Conservation (phyloP, 306 rosid genomes). For the Begonia fuchsioides region DNA sequence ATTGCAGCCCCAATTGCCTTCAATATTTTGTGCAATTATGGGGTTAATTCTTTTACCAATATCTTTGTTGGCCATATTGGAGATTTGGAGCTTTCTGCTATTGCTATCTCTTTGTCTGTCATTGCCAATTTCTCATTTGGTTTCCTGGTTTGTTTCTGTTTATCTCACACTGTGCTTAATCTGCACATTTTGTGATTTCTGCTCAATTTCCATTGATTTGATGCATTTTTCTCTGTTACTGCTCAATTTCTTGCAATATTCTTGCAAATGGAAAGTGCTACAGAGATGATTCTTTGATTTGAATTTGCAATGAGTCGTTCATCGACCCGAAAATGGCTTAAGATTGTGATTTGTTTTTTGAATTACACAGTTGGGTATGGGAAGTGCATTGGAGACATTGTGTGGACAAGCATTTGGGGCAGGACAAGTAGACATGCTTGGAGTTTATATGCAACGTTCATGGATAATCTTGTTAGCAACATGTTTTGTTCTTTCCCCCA, state of each 20-base stretch:
- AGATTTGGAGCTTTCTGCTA: slow-evolving; percentile 57
- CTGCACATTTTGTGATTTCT: too few relatives aligned
- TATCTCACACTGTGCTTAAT: too few relatives aligned
- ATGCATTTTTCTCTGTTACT: too few relatives aligned
- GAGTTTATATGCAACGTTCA: slow-evolving; percentile 82
- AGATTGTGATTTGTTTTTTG: neutral
- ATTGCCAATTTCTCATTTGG: slow-evolving; percentile 69
- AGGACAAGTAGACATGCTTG: slow-evolving; percentile 88
- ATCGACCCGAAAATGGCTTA: too few relatives aligned
- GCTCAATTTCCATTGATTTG: too few relatives aligned
- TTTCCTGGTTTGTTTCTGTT: slow-evolving; percentile 48
- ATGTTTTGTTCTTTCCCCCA: slow-evolving; percentile 46
- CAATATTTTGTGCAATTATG: slow-evolving; percentile 61
- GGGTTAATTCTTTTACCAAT: slow-evolving; percentile 52
- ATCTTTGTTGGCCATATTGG: slow-evolving; percentile 73
- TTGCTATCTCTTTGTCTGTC: slow-evolving; percentile 67
- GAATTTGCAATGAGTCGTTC: too few relatives aligned
- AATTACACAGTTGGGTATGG: slow-evolving; percentile 74
- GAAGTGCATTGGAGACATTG: too few relatives aligned
- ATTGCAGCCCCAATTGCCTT: slow-evolving; percentile 78
- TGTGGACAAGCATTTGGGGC: slow-evolving; percentile 98
- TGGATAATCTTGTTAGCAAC: slow-evolving; percentile 49
- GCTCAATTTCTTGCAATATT: too few relatives aligned
- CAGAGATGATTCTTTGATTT: too few relatives aligned
- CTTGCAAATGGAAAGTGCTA: too few relatives aligned